Percentiles rank a stretch among this genome's conserved stretches.
phyloP scores from a whole-genome alignment of 2,329 filamentous ascomycete species.

The Rutstroemia sp. region DNA sequence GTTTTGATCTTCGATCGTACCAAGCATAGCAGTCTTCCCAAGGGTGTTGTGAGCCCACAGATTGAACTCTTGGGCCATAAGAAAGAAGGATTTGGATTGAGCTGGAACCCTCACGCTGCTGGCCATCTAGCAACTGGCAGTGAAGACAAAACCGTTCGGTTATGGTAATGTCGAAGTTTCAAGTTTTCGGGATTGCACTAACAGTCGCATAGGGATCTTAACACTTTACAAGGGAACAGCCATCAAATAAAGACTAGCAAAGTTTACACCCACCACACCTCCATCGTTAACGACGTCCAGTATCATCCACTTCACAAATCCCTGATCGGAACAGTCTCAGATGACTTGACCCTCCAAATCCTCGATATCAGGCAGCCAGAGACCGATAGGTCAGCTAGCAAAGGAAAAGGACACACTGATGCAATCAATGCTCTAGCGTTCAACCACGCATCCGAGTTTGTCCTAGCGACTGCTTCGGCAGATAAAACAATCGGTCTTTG shows the following conservation, averaged over 20 bases:
- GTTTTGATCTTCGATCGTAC: constrained; percentile 94
- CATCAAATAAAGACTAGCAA: constrained; percentile 63
- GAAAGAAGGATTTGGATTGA: constrained; percentile 83
- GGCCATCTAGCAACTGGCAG: constrained; percentile 85
- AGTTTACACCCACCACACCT: constrained; percentile 79
- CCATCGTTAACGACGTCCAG: constrained; percentile 95
- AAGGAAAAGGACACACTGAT: constrained; percentile 73
- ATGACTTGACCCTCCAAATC: constrained; percentile 89
- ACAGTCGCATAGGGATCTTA: constrained; percentile 59
- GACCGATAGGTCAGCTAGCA: constrained; percentile 59
- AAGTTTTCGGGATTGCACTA: not conserved
- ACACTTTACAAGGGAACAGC: constrained; percentile 61
- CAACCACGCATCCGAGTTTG: constrained; percentile 82
- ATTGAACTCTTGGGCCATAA: constrained; percentile 72
- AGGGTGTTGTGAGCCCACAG: constrained; percentile 42
- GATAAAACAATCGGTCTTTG: constrained; percentile 94
- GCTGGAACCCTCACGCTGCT: constrained; percentile 76
- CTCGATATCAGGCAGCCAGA: constrained; percentile 71
- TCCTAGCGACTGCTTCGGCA: constrained; percentile 86
- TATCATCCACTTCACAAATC: constrained; percentile 81
- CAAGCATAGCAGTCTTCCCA: constrained; percentile 77
- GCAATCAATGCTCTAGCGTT: constrained; percentile 96
- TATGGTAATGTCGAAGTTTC: constrained; percentile 57
- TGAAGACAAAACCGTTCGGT: constrained; percentile 82
- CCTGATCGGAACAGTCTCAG: constrained; percentile 88